These are phyloP conservation scores for Ascosphaera aggregata DNA, from an alignment of 2,329 filamentous ascomycete species.

Conservation along the genomic window DNA sequence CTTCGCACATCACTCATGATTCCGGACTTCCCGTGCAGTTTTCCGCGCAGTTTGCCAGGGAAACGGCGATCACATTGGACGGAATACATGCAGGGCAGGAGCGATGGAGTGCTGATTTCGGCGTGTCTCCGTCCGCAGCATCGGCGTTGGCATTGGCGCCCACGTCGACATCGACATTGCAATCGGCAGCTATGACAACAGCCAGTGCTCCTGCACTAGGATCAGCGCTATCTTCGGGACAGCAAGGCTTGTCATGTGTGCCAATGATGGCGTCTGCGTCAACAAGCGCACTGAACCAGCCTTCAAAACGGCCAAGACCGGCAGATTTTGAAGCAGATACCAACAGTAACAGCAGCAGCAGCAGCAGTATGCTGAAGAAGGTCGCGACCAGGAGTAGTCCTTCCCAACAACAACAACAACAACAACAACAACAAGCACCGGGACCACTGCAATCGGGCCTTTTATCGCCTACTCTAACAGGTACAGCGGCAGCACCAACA, in stretches of 20 bases:
- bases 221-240: not conserved
- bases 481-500: conserved; percentile 2
- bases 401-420: not conserved
- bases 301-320: not conserved
- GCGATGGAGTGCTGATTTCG: not conserved
- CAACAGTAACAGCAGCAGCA: not conserved
- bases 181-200: not conserved
- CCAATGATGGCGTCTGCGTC: not conserved
- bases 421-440: not conserved
- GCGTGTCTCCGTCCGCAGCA: not conserved
- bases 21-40: not conserved
- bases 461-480: not conserved
- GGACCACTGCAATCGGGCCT: not conserved
- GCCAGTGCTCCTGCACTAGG: not conserved
- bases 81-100: not conserved
- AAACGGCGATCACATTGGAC: not conserved
- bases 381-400: too few relatives aligned
- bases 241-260: too few relatives aligned
- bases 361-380: not conserved
- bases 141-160: not conserved
- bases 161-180: too few relatives aligned
- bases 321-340: not conserved
- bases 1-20: not conserved
- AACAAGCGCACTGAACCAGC: not conserved
- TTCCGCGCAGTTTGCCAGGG: not conserved